These are phyloP conservation scores for Phytophthora nicotianae DNA, from an alignment of 352 stramenopile genomes.

Conservation along the genomic window DNA sequence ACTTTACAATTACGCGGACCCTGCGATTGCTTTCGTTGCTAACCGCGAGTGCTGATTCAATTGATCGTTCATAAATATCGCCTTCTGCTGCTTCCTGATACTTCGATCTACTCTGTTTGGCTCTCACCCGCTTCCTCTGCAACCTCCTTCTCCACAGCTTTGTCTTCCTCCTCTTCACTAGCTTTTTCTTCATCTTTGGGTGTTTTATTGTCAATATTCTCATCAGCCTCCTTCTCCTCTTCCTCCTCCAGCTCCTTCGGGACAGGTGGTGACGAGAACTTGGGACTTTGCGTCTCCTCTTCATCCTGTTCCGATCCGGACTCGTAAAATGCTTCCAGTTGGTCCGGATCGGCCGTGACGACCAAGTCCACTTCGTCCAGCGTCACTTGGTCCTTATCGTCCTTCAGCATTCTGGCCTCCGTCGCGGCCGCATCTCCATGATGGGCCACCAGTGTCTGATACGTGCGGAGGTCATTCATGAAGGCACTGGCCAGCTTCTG, in stretches of 20 bases:
- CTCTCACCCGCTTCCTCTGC: slow-evolving; percentile 4
- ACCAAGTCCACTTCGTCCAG: slow-evolving; percentile 79
- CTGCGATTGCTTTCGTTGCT: too few species aligned
- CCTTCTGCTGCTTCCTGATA: slow-evolving; percentile 30
- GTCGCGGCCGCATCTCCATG: slow-evolving; percentile 41
- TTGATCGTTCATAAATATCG: slow-evolving; percentile 36
- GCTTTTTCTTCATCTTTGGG: neutral
- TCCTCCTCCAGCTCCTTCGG: slow-evolving; percentile 39
- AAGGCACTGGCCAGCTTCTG: slow-evolving; percentile 68
- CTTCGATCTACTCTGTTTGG: slow-evolving; percentile 15
- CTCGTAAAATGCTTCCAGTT: slow-evolving; percentile 83
- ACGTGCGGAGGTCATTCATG: slow-evolving; percentile 77
- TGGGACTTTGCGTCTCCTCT: slow-evolving; percentile 14
- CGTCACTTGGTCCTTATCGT: slow-evolving; percentile 40
- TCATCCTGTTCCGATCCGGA: slow-evolving; percentile 50
- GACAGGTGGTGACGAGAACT: slow-evolving; percentile 17
- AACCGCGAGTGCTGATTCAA: slow-evolving; percentile 8
- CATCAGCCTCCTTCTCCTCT: slow-evolving; percentile 25
- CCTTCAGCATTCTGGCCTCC: slow-evolving; percentile 3
- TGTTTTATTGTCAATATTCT: neutral
- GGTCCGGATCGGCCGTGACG: slow-evolving; percentile 57
- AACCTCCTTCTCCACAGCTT: neutral
- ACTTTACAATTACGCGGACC: too few species aligned
- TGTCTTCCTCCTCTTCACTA: slow-evolving; percentile 1
- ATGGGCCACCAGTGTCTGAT: slow-evolving; percentile 74